These are phyloP conservation scores for Cynanchum wilfordii DNA, from an alignment of 257 asterid genomes.

Conservation along the genomic window DNA sequence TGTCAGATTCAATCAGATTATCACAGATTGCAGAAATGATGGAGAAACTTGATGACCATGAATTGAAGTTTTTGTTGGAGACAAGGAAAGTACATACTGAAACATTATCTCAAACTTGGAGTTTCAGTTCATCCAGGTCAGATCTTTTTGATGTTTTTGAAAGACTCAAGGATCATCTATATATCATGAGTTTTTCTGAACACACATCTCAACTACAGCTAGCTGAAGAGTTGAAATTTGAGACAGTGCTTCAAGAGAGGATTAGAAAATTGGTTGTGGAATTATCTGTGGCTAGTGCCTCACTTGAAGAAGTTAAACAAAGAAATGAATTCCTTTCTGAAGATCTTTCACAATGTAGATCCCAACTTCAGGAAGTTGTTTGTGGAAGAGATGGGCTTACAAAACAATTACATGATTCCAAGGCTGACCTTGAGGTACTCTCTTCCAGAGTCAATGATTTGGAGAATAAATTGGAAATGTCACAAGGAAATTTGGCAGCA, in stretches of 20 bases:
- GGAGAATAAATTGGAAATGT: conserved; percentile 52
- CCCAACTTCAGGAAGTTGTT: conserved; percentile 46
- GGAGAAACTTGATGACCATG: conserved; percentile 58
- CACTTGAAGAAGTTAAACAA: conserved; percentile 45
- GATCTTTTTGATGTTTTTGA: conserved; percentile 41
- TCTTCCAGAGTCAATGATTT: conserved; percentile 52
- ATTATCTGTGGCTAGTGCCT: conserved; percentile 36
- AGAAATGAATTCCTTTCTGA: conserved; percentile 46
- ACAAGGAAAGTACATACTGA: conserved; percentile 37
- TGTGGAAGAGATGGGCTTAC: conserved; percentile 49
- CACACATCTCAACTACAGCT: conserved; percentile 61
- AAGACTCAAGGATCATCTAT: conserved; percentile 71
- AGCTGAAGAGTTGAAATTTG: conserved; percentile 39
- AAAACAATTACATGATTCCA: conserved; percentile 55
- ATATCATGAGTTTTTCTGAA: conserved; percentile 57
- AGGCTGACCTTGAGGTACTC: conserved; percentile 47
- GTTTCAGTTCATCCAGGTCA: conserved; percentile 22
- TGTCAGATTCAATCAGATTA: conserved; percentile 53
- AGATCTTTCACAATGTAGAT: conserved; percentile 48
- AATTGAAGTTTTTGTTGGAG: conserved; percentile 49
- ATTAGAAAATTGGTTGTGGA: conserved; percentile 47
- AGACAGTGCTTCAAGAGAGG: conserved; percentile 22
- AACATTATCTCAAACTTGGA: conserved; percentile 23
- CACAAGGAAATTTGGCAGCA: conserved; percentile 57
- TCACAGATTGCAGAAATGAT: conserved; percentile 70